Evolutionary conservation across 352 stramenopile genomes (phyloP).

Genomic region (Globisporangium nodosum): DNA sequence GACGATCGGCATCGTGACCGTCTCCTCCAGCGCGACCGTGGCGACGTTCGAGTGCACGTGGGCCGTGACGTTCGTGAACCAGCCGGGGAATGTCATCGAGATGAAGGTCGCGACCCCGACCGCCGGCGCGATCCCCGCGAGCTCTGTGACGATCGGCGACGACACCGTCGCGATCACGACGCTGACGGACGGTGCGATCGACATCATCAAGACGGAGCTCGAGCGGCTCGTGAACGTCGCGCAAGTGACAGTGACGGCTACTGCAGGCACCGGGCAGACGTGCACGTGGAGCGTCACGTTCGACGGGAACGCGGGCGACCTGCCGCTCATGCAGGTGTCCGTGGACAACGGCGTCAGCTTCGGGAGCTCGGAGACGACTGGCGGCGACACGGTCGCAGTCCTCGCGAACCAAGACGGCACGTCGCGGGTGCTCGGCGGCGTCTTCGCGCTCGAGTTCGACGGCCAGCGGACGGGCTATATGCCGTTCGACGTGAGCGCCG

Average conservation of each 20-base stretch:
- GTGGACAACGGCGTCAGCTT: conserved; percentile 34
- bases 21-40: conserved; percentile 33
- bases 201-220: conserved; percentile 94
- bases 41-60: conserved; percentile 80
- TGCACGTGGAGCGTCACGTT: conserved; percentile 94
- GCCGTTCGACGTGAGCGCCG: conserved; percentile 82
- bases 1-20: conserved; percentile 39
- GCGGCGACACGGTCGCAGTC: conserved; percentile 46
- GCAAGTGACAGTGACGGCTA: conserved; percentile 81
- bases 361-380: conserved; percentile 22
- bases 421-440: conserved; percentile 46
- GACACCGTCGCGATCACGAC: conserved; percentile 82
- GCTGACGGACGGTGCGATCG: conserved; percentile 69
- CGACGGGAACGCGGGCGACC: conserved; percentile 88
- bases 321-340: conserved; percentile 52
- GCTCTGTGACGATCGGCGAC: conserved; percentile 52
- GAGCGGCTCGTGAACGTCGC: conserved; percentile 89
- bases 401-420: conserved; percentile 34
- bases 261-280: conserved; percentile 40
- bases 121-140: conserved; percentile 25
- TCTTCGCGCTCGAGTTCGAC: conserved; percentile 89
- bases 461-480: conserved; percentile 90
- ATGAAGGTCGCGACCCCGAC: conserved; percentile 59
- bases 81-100: conserved; percentile 80
- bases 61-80: conserved; percentile 87